Conservation (phyloP, 2,329 filamentous ascomycete genomes). For the Colletotrichum brevisporum region DNA sequence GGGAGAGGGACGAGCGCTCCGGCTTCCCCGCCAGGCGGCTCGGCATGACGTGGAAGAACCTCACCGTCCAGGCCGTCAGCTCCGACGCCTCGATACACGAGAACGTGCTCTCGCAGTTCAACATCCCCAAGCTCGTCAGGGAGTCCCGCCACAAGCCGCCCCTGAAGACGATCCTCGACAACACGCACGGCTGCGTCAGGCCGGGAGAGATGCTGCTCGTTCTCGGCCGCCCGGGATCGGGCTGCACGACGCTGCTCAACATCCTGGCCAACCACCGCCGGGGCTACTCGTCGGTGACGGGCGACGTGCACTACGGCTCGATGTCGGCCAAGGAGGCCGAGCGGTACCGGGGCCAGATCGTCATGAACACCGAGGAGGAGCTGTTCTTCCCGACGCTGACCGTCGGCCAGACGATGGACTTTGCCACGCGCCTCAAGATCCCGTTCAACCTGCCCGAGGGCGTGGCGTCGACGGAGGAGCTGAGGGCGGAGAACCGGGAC, state of each 20-base stretch:
- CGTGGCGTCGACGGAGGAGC: slow-evolving; percentile 58
- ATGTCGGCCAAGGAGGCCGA: slow-evolving; percentile 63
- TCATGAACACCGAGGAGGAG: slow-evolving; percentile 81
- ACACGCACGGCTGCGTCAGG: slow-evolving; percentile 77
- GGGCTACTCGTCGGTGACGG: slow-evolving; percentile 71
- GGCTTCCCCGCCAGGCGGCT: slow-evolving; percentile 65
- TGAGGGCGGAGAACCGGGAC: slow-evolving; percentile 61
- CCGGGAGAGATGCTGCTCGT: slow-evolving; percentile 82
- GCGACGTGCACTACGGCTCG: slow-evolving; percentile 70
- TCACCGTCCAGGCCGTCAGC: slow-evolving; percentile 74
- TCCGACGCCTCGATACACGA: slow-evolving; percentile 76
- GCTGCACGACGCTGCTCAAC: slow-evolving; percentile 80
- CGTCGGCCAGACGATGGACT: slow-evolving; percentile 79
- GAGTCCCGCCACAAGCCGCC: slow-evolving; percentile 70
- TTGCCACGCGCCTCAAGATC: slow-evolving; percentile 75
- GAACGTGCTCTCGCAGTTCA: slow-evolving; percentile 72
- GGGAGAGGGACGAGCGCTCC: slow-evolving; percentile 59
- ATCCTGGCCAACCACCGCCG: slow-evolving; percentile 75
- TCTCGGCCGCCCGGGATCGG: slow-evolving; percentile 76
- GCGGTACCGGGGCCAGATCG: slow-evolving; percentile 70
- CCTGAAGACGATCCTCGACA: slow-evolving; percentile 74
- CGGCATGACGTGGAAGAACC: slow-evolving; percentile 75
- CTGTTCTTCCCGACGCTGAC: slow-evolving; percentile 76
- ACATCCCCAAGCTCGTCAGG: slow-evolving; percentile 65
- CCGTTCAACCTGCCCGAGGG: slow-evolving; percentile 63